Conservation (phyloP, 2,329 filamentous ascomycete species). For the Cadophora luteo-olivacea region DNA sequence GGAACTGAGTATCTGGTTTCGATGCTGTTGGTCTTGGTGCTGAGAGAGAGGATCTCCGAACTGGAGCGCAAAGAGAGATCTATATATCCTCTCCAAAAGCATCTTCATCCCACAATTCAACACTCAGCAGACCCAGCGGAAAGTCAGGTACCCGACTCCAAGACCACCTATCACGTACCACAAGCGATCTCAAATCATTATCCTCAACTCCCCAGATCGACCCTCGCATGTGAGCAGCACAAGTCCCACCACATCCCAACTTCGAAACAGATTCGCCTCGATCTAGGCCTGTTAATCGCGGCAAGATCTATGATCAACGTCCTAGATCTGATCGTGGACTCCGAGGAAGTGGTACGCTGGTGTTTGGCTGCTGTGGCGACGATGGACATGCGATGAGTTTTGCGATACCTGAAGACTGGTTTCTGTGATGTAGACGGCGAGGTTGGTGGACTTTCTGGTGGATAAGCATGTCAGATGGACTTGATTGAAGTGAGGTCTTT, state of each 20-base stretch:
- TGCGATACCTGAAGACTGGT: background rate
- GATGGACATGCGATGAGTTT: background rate
- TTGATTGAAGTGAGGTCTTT: too few species aligned
- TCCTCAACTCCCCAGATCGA: background rate
- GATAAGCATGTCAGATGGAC: too few species aligned
- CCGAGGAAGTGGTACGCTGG: conserved; percentile 2
- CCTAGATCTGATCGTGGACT: conserved; percentile 4
- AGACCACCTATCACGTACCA: background rate
- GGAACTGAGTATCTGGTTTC: background rate
- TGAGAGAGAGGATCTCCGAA: background rate
- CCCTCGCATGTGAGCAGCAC: background rate
- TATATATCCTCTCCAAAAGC: background rate
- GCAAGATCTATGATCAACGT: background rate
- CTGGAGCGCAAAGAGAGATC: background rate
- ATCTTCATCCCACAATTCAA: background rate
- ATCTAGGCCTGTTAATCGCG: background rate
- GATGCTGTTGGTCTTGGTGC: too few species aligned
- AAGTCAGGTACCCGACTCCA: background rate
- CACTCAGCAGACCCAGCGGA: background rate
- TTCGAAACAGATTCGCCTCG: background rate
- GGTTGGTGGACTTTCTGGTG: too few species aligned
- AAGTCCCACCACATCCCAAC: background rate
- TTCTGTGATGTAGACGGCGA: conserved; percentile 2
- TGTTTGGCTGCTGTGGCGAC: background rate
- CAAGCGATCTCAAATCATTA: background rate